Evolutionary conservation across 1,284 basidiomycete genomes (phyloP).

Genomic region (Boletellus deceptivus): DNA sequence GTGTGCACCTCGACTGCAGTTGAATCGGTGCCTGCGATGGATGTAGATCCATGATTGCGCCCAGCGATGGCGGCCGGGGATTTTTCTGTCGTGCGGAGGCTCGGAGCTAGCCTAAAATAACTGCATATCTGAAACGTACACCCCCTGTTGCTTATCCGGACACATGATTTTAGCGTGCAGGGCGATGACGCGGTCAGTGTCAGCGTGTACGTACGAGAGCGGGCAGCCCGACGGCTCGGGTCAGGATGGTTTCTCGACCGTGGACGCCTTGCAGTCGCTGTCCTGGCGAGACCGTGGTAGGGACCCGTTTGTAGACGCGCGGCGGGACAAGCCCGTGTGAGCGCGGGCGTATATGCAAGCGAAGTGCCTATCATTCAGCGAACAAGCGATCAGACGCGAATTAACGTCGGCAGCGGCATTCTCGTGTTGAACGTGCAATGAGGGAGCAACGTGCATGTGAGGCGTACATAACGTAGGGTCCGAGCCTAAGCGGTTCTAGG

Average conservation of each 20-base stretch:
- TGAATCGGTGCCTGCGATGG: slow-evolving; percentile 5
- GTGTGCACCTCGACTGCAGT: slow-evolving; percentile 7
- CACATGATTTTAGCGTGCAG: too few species aligned
- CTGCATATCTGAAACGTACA: slow-evolving; percentile 9
- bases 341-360: background rate
- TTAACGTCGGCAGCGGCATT: background rate
- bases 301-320: too few species aligned
- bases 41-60: slow-evolving; percentile 17
- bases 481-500: slow-evolving; percentile 2
- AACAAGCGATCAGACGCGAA: background rate
- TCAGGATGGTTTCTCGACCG: slow-evolving; percentile 8
- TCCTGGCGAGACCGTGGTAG: background rate
- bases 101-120: background rate
- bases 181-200: background rate
- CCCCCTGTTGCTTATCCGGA: background rate
- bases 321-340: background rate
- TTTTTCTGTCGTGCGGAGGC: background rate
- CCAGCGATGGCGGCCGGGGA: background rate
- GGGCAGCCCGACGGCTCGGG: background rate
- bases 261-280: slow-evolving; percentile 1
- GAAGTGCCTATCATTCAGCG: slow-evolving; percentile 4
- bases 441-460: background rate
- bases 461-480: slow-evolving; percentile 11
- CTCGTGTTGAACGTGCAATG: background rate
- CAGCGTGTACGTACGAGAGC: slow-evolving; percentile 15